Base-by-base conservation (phyloP, 192 early-diverging fungal genomes). In the Entophlyctis helioformis region DNA sequence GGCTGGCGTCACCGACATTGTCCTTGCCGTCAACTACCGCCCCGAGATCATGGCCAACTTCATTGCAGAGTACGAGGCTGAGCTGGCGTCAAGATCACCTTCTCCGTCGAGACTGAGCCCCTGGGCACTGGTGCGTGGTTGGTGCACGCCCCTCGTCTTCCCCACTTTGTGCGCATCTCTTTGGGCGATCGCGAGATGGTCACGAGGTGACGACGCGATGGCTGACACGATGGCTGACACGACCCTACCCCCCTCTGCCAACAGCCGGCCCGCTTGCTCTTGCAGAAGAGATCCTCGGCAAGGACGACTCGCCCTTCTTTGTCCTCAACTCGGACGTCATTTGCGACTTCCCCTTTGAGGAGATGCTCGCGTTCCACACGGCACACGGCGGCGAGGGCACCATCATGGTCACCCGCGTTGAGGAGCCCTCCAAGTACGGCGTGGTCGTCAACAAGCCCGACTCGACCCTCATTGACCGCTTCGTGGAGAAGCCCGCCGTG, bases 281-380 rank as follows among this genome's bases (percentile, higher is more conserved):
- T 39, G 96, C 96, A 37, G 67, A 81, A 40, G 85, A 87, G 26
- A 84, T 97, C 42, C 83, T 98, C 23, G 72, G 69, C 62, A 70
- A 68, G 69, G 91, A 95, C 66, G 76, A 86, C 47, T 74, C 78
- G 37, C 90, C 89, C 16, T 98, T 98, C 78, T 98, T 98, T 75
- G 96, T 98, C 22, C 78, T 98, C 34, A 98, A 98, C 78, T 85
- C 83, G 54, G 96, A 98, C 71, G 89, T 98, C 21, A 98, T 91
- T 41, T 98, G 96, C 71, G 96, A 96, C 36, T 98, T 89, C 66
- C 96, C 93, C 28, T 97, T 98, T 63, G 73, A 85, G 37, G 68
- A 82, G 34, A 69, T 98, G 46, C 66, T 82, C 46, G 81, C 82
- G 53, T 97, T 97, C 83, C 96, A 98, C 59, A 56, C 69, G 21